These are phyloP conservation scores for Suhomyces bokatorum DNA, from an alignment of 1,139 yeast genomes.

Conservation along the genomic window DNA sequence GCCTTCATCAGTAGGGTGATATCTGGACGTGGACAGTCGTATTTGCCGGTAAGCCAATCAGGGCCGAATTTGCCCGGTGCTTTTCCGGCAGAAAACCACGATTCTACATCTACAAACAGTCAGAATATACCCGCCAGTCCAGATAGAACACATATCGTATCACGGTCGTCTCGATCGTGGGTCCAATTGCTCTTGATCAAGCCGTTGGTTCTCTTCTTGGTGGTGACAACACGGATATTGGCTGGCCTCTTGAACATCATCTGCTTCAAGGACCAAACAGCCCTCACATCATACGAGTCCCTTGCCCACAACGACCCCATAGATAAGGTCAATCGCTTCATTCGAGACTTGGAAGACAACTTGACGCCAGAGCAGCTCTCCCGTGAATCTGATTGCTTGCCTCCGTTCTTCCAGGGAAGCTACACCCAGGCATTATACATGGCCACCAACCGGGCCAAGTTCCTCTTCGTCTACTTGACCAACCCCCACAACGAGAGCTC, in stretches of 20 bases:
- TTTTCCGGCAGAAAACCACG: constrained; percentile 11
- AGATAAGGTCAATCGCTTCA: constrained; percentile 35
- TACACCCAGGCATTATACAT: constrained; percentile 71
- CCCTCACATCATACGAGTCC: constrained; percentile 5
- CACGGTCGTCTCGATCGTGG: constrained; percentile 14
- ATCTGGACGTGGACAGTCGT: constrained; percentile 7
- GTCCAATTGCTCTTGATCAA: constrained; percentile 26
- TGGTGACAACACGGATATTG: constrained; percentile 26
- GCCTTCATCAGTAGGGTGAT: constrained; percentile 7
- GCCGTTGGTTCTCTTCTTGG: constrained; percentile 30
- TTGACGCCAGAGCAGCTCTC: constrained; percentile 26
- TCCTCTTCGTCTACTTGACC: constrained; percentile 72
- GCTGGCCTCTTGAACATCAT: constrained; percentile 28
- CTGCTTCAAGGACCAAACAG: constrained; percentile 28
- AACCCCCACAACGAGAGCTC: constrained; percentile 72
- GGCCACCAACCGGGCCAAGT: constrained; percentile 67
- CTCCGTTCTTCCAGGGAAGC: constrained; percentile 68
- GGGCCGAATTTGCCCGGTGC: constrained; percentile 14
- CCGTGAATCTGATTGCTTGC: constrained; percentile 21
- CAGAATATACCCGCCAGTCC: constrained; percentile 7
- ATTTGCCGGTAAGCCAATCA: constrained; percentile 11
- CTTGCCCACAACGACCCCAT: constrained; percentile 29
- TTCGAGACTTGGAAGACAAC: constrained; percentile 39
- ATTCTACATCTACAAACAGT: constrained; percentile 7
- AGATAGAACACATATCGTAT: constrained; percentile 3